Evolutionary conservation across 352 stramenopile species (phyloP), one percentile per base, ranked within the genome.

Genomic region (Phytophthora lateralis): DNA sequence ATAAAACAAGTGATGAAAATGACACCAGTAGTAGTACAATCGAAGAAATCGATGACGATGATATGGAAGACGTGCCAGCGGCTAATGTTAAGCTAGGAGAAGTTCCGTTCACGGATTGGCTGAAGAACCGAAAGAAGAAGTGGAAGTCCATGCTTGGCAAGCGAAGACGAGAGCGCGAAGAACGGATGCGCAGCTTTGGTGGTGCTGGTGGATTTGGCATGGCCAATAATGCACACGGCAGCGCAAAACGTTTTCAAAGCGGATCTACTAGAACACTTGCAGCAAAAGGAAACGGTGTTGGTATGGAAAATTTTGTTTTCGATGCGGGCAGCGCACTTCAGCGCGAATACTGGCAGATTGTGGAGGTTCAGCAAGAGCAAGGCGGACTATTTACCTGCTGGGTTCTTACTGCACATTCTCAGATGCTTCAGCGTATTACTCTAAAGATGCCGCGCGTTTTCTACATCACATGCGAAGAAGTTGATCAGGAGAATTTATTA

Each of bases 351-450:
- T 94, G 85, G 85, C 82, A 94, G 42, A 86, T 94, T 60, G 74
- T 94, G 39, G 85, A 94, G 59, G 84, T 94, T 52, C 78, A 89
- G 55, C 81, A 82, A 41, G 83, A 92, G n/a, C 67, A 77, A 42
- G 71, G 73, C 38, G 96, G 96, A 29, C 80, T 90, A 11, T 98
- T 98, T 54, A 89, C 91, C 21, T 85, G 98, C n/a, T 99, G 95
- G 90, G 93, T 98, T n/a, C 89, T 99, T 66, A 97, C 97, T 21
- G 78, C 66, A 7, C 73, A 89, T 14, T 88, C 82, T 14, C 82
- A 88, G 38, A 75, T 89, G 65, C 73, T 91, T 2, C 80, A 91
- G 53, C 78, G 82, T 34, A 85, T 91, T 52, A 89, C 82, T 12
- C 41, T 91, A 9, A 89, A 89, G 48, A 73, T 91, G 49, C 82